These are phyloP conservation scores for Aureobasidium melanogenum DNA, from an alignment of 2,329 filamentous ascomycete species.

Conservation along the genomic window DNA sequence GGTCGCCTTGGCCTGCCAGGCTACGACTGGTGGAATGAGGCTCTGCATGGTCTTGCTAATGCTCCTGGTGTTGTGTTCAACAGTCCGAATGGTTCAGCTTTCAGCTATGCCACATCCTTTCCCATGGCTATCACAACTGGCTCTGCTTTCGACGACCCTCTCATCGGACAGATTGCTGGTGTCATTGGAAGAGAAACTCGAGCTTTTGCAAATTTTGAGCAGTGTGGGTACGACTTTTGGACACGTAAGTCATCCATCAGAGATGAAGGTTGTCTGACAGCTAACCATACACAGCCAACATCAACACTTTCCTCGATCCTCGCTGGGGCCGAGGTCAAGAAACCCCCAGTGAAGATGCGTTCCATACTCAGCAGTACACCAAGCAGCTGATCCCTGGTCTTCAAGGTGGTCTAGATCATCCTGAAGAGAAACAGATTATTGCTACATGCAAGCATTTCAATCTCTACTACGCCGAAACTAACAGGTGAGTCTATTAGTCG, in stretches of 20 bases:
- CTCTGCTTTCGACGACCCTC: constrained; percentile 54
- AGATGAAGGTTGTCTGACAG: background rate
- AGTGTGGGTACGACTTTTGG: constrained; percentile 51
- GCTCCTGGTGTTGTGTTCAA: constrained; percentile 47
- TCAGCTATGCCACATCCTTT: constrained; percentile 55
- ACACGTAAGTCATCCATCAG: constrained; percentile 32
- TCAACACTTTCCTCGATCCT: constrained; percentile 54
- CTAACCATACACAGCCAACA: constrained; percentile 38
- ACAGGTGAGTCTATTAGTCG: background rate
- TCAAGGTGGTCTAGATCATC: constrained; percentile 23
- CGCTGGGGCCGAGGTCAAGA: constrained; percentile 19
- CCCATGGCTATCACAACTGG: constrained; percentile 55
- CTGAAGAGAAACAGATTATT: constrained; percentile 31
- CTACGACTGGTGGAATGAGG: constrained; percentile 56
- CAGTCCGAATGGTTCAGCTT: constrained; percentile 34
- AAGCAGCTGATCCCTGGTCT: constrained; percentile 26
- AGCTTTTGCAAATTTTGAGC: constrained; percentile 54
- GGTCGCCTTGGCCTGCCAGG: constrained; percentile 47
- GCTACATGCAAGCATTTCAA: constrained; percentile 39
- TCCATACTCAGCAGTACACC: constrained; percentile 26
- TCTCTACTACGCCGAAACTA: constrained; percentile 3
- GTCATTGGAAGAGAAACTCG: constrained; percentile 53
- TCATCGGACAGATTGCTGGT: constrained; percentile 50
- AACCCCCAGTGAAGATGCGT: constrained; percentile 20
- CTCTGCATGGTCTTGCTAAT: constrained; percentile 44